Base-by-base conservation (phyloP, 73 alveolate genomes). In the Tetrahymena malaccensis region DNA sequence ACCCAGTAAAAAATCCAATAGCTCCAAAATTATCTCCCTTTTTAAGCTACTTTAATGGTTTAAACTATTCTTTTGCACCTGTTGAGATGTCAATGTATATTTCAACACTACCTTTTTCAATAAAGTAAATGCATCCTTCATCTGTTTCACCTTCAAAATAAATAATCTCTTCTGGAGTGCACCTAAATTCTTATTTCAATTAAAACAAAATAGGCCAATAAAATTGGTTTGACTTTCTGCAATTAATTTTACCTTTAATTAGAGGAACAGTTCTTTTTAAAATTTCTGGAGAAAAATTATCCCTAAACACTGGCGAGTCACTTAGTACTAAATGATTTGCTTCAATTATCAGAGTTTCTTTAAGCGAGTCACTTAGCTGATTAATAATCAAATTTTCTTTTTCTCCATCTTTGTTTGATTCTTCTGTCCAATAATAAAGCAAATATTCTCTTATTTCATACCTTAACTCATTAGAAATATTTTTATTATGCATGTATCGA, bases 1-100 rank as follows among this genome's bases (percentile, higher is more conserved):
- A 31, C 17, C 95, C 95, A 38, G 96, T 94, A 43, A 95, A 89
- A 58, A 95, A 95, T 19, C 94, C 97, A 95, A 85, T 85, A 85
- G 93, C 97, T 22, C 97, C 97, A 95, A 95, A 95, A 33, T 93
- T 43, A 43, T 89, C 97, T 25, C 97, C 97, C 56, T 93, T 43
- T 37, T 95, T 95, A n/a, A 95, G 95, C 37, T 70, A 31, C 43
- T 95, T 94, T 35, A 94, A 85, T 21, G 94, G 55, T 31, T 85
- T 89, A 10, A 95, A 94, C 35, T 95, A 93, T 50, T 95, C 40
- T 34, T 57, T 85, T 6, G 70, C 27, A 10, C 95, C 94, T n/a
- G 93, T 94, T 34, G 97, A 94, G 7, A 95, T 94, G 89, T 95
- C 94, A 2, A 95, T 93, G 84, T 85, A 95, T 9, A 95, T 43